Conservation (phyloP, 257 asterid species). For the Anisodus tanguticus region DNA sequence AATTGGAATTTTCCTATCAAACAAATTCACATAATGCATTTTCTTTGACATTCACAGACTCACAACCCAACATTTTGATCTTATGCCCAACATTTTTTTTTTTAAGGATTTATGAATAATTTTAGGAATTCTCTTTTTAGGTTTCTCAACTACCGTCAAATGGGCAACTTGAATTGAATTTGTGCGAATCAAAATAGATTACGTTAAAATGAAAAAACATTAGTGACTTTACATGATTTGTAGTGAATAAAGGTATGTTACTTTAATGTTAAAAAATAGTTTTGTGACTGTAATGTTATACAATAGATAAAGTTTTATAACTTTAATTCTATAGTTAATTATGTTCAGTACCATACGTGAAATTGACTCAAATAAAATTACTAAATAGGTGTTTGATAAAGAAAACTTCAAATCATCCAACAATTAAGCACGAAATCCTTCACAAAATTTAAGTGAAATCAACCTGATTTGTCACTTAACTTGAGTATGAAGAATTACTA, state of each 20-base stretch:
- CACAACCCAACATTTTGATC: constrained; percentile 37
- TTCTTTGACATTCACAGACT: background rate
- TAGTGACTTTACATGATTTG: no score
- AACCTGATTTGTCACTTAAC: no score
- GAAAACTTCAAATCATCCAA: no score
- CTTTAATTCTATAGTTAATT: no score
- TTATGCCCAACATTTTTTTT: constrained; percentile 40
- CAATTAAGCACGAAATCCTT: no score
- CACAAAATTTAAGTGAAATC: no score
- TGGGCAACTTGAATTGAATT: no score
- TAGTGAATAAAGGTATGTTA: no score
- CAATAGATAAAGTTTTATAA: background rate
- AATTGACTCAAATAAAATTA: no score
- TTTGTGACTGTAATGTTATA: background rate
- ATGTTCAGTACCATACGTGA: background rate
- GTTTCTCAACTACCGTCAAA: background rate
- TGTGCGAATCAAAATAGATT: background rate
- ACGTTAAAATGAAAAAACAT: no score
- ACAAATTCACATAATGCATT: constrained; percentile 39
- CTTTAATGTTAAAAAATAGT: background rate
- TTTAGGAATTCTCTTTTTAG: background rate
- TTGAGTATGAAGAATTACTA: no score
- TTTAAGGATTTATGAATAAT: background rate
- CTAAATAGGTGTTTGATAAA: no score
- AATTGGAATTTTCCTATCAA: constrained; percentile 47